phyloP scores from a whole-genome alignment of 352 stramenopile genomes.

The Globisporangium megalacanthum region DNA sequence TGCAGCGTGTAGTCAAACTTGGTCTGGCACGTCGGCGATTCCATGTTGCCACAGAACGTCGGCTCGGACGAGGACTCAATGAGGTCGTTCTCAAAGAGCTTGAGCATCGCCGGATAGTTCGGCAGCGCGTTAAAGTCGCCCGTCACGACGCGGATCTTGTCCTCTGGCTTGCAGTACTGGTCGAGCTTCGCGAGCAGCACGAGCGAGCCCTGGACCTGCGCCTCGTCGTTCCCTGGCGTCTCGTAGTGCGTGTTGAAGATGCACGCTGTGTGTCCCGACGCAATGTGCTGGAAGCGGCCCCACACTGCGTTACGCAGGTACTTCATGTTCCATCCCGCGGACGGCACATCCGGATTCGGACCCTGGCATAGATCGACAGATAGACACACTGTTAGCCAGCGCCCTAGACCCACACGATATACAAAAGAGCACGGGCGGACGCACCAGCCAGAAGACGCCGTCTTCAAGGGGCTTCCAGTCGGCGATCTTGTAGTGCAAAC shows the following conservation, averaged over 20 bases:
- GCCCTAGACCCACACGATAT: too few relatives aligned
- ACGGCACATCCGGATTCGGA: constrained; percentile 39
- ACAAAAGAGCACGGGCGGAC: not conserved
- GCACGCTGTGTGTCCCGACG: constrained; percentile 55
- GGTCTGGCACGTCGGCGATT: constrained; percentile 43
- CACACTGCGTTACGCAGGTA: constrained; percentile 72
- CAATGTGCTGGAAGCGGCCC: constrained; percentile 67
- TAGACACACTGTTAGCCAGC: too few relatives aligned
- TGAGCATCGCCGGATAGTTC: constrained; percentile 60
- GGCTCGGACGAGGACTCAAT: constrained; percentile 39
- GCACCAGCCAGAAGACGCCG: constrained; percentile 62
- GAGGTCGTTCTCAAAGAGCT: constrained; percentile 43
- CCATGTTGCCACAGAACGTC: constrained; percentile 70
- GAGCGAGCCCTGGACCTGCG: constrained; percentile 56
- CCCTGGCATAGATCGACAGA: constrained; percentile 13
- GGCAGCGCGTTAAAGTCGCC: constrained; percentile 72
- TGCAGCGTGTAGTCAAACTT: constrained; percentile 73
- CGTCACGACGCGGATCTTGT: constrained; percentile 59
- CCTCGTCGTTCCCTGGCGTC: constrained; percentile 67
- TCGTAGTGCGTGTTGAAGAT: constrained; percentile 83
- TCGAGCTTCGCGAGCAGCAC: constrained; percentile 57
- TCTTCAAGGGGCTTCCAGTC: constrained; percentile 55
- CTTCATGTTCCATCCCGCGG: constrained; percentile 51
- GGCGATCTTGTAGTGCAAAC: constrained; percentile 55
- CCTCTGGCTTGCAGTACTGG: constrained; percentile 37